Conservation (phyloP, 2,329 filamentous ascomycete species). For the Iodosphaeria phyllophila region DNA sequence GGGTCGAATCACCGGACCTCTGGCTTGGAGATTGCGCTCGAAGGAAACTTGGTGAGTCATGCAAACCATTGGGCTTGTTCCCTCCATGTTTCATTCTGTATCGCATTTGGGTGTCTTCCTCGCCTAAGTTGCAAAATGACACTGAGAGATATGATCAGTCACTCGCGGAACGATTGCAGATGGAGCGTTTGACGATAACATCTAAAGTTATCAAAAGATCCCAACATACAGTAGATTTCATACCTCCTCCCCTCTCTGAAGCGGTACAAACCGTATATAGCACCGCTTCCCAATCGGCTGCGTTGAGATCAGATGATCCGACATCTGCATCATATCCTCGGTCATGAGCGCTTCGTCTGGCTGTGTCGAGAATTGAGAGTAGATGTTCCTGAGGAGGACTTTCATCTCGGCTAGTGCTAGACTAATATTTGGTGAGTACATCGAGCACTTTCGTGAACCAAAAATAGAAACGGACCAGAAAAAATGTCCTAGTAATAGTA, state of each 20-base stretch:
- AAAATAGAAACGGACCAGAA: background rate
- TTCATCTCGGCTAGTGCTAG: slow-evolving; percentile 53
- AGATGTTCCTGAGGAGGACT: slow-evolving; percentile 40
- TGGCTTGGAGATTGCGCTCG: no score
- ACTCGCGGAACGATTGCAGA: no score
- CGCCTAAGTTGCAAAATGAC: no score
- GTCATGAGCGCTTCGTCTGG: slow-evolving; percentile 33
- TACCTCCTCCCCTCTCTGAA: slow-evolving; percentile 1
- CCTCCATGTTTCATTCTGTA: no score
- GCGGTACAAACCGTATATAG: slow-evolving; percentile 27
- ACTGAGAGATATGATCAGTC: no score
- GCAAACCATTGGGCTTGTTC: no score
- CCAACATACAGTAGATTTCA: background rate
- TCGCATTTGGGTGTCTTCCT: no score
- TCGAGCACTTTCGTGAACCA: background rate
- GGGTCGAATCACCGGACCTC: no score
- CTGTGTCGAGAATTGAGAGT: slow-evolving; percentile 35
- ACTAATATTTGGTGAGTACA: slow-evolving; percentile 11
- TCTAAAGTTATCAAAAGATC: no score
- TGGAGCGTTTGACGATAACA: no score
- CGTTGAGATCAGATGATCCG: slow-evolving; percentile 49
- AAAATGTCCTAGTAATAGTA: slow-evolving; percentile 6
- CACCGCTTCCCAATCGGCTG: slow-evolving; percentile 41
- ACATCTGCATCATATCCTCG: slow-evolving; percentile 47
- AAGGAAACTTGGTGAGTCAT: no score